Evolutionary conservation across 257 asterid genomes (phyloP).

Genomic region (Gentiana dahurica): DNA sequence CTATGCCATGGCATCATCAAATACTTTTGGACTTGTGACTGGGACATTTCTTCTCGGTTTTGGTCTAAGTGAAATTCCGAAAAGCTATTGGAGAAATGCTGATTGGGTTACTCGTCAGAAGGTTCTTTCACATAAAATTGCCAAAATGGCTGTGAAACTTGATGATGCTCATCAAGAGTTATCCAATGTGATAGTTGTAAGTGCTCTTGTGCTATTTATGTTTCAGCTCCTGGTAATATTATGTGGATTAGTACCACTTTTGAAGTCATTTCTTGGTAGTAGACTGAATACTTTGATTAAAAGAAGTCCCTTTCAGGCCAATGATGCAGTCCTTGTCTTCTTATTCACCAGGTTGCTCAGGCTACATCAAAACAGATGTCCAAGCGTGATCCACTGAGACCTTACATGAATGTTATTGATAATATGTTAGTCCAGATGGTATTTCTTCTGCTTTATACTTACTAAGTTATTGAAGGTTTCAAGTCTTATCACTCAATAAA

Average conservation of each 20-base stretch:
- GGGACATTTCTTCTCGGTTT: conserved; percentile 99
- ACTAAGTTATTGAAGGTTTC: conserved; percentile 14
- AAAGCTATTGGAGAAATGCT: conserved; percentile 84
- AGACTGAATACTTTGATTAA: background rate
- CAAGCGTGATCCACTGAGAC: conserved; percentile 93
- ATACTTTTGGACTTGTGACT: conserved; percentile 98
- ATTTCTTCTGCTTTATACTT: conserved; percentile 19
- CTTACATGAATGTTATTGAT: conserved; percentile 84
- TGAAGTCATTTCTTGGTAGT: background rate
- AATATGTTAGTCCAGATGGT: conserved; percentile 92
- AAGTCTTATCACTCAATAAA: background rate
- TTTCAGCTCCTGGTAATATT: too few species aligned
- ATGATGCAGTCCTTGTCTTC: background rate
- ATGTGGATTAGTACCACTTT: too few species aligned
- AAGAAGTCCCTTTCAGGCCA: background rate
- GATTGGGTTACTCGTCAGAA: conserved; percentile 97
- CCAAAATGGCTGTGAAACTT: conserved; percentile 94
- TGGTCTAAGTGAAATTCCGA: conserved; percentile 96
- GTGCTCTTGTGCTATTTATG: conserved; percentile 14
- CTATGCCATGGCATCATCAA: conserved; percentile 98
- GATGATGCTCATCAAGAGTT: conserved; percentile 95
- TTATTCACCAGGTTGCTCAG: conserved; percentile 72
- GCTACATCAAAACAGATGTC: conserved; percentile 99
- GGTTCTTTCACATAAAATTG: conserved; percentile 87
- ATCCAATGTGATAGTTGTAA: conserved; percentile 92